Percentiles rank a stretch among this genome's conserved stretches.
These are phyloP conservation scores for Silene latifolia DNA, from an alignment of 148 eudicot genomes.

Conservation along the genomic window DNA sequence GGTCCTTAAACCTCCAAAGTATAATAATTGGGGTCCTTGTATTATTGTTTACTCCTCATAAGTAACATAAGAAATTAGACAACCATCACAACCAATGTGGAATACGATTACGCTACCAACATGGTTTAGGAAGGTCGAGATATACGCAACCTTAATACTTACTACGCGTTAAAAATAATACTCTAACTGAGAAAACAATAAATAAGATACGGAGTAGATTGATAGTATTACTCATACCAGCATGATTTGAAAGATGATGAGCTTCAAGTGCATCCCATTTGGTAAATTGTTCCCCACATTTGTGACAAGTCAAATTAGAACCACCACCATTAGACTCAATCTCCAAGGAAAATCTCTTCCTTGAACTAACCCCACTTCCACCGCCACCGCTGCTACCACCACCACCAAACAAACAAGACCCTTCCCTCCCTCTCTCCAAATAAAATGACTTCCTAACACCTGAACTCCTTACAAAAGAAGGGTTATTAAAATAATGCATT, in stretches of 20 bases:
- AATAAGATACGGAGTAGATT: neutral
- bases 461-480: slow-evolving; percentile 25
- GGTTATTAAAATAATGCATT: slow-evolving; percentile 59
- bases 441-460: slow-evolving; percentile 40
- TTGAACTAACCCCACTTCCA: slow-evolving; percentile 33
- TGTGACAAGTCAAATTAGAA: slow-evolving; percentile 59
- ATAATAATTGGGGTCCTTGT: too few species aligned
- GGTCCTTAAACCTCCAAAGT: too few species aligned
- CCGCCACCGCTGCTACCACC: slow-evolving; percentile 33
- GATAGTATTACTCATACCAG: slow-evolving; percentile 43
- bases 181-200: too few species aligned
- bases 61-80: too few species aligned
- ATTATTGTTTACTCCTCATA: too few species aligned
- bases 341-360: slow-evolving; percentile 45
- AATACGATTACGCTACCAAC: neutral
- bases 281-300: slow-evolving; percentile 80
- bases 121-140: neutral
- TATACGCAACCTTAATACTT: neutral
- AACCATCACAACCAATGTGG: slow-evolving; percentile 3
- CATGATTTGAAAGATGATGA: slow-evolving; percentile 96
- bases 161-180: neutral
- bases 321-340: slow-evolving; percentile 37
- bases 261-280: slow-evolving; percentile 92
- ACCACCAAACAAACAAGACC: slow-evolving; percentile 23
- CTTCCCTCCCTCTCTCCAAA: slow-evolving; percentile 32